Conservation (phyloP, 768 basidiomycete species). For the Xerocomellus dryophilus region DNA sequence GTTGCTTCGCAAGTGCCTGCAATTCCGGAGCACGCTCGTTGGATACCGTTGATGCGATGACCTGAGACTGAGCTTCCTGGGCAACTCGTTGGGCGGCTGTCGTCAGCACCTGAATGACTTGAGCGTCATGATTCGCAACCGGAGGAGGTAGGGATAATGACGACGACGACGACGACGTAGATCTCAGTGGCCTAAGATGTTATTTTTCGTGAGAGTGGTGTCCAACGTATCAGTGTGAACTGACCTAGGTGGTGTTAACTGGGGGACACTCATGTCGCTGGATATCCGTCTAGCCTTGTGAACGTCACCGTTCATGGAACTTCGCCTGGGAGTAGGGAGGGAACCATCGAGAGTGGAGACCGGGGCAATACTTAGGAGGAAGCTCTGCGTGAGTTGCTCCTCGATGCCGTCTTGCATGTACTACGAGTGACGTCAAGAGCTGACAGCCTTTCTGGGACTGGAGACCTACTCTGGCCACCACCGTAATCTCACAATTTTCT, state of each 20-base stretch:
- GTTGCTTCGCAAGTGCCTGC: conserved; percentile 75
- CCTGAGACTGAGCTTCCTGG: conserved; percentile 67
- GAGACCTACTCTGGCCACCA: conserved; percentile 65
- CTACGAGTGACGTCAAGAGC: conserved; percentile 15
- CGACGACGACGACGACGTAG: conserved; percentile 30
- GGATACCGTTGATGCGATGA: conserved; percentile 50
- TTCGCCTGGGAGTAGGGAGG: conserved; percentile 43
- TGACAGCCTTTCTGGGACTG: neutral
- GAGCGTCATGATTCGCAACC: conserved; percentile 52
- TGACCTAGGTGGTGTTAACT: conserved; percentile 31
- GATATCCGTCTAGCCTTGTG: conserved; percentile 41
- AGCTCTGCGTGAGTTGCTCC: conserved; percentile 61
- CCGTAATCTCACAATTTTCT: conserved; percentile 70
- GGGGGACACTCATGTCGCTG: conserved; percentile 38
- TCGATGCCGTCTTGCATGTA: conserved; percentile 75
- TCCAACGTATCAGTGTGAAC: neutral
- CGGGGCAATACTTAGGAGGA: conserved; percentile 72
- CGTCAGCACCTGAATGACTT: conserved; percentile 75
- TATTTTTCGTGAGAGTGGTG: conserved; percentile 4
- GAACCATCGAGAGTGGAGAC: conserved; percentile 48
- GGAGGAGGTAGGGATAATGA: conserved; percentile 32
- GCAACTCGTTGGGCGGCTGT: conserved; percentile 76
- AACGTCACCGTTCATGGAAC: conserved; percentile 45
- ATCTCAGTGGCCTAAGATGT: conserved; percentile 29
- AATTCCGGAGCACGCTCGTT: conserved; percentile 47